Evolutionary conservation across 371 early-diverging fungal species (phyloP), one percentile per base, ranked within the genome.

Genomic region (Mortierella sp.): DNA sequence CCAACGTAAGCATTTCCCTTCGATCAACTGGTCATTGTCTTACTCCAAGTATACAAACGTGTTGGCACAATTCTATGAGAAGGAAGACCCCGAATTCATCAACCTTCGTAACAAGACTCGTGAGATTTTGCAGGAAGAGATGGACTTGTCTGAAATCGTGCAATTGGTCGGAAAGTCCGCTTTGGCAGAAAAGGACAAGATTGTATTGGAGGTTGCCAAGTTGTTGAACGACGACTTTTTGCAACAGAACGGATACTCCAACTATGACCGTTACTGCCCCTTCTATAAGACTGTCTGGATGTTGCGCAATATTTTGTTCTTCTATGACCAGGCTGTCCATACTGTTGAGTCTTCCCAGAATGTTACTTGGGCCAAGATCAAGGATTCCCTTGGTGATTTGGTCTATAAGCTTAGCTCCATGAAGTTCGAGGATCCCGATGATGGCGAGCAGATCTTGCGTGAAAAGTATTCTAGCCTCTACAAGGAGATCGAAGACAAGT

Each of bases 1-100:
- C 28, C 99, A 99, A 87, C 94, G 99, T 83, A 99, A 99, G 91
- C 99, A 99, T 89, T 99, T 99, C 93, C 99, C 99, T 12, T 99
- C 99, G 28, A 98, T 99, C 70, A 99, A 99, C 90, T 99, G 99
- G 99, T 97, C 95, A 58, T 89, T 98, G 82, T 94, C 94, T 83
- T 99, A 99, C 89, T 98, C 99, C 73, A 99, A 99, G 91, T 99
- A 99, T 89, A 92, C 94, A 85, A 96, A 97, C 83, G 97, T 97
- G 9, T 88, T 99, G 55, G 97, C 98, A 65, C 94, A 96, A 45
- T 98, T 91, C 89, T 99, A 99, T 84, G 98, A 99, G 85, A 87
- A 89, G 64, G 88, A 94, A 51, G 99, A 99, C 82, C 94, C 98
- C 42, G 97, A 97, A 70, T 99, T 99, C 83, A 89, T 95, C 57